Conservation (phyloP, 805 yeast genomes). For the Candida boleticola region DNA sequence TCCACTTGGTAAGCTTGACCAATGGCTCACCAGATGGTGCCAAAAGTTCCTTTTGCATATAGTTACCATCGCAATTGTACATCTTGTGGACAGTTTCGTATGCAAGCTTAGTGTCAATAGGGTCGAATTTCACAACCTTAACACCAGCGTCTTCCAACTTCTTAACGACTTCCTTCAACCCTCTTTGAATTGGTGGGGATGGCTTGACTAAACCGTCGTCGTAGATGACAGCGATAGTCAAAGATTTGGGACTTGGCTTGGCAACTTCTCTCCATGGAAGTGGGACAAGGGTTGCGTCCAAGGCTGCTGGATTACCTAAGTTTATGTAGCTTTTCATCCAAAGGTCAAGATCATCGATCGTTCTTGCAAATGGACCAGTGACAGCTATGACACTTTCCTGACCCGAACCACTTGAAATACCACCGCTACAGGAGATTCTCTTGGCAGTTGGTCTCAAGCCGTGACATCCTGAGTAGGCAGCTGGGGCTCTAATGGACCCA, state of each 20-base stretch:
- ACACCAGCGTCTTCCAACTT: conserved; percentile 60
- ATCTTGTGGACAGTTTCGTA: conserved; percentile 55
- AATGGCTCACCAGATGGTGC: conserved; percentile 69
- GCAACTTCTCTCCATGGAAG: conserved; percentile 52
- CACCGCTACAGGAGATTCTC: conserved; percentile 37
- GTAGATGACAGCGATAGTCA: conserved; percentile 61
- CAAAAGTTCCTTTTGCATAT: conserved; percentile 50
- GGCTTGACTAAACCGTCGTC: conserved; percentile 68
- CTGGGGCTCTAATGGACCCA: conserved; percentile 44
- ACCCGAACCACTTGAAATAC: conserved; percentile 57
- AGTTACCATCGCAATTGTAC: conserved; percentile 70
- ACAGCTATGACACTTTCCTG: conserved; percentile 66
- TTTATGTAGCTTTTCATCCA: conserved; percentile 64
- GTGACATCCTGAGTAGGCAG: conserved; percentile 39
- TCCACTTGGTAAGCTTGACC: conserved; percentile 60
- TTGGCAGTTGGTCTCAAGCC: conserved; percentile 44
- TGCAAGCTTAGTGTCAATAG: conserved; percentile 57
- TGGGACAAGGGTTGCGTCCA: conserved; percentile 47
- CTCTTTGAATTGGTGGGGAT: conserved; percentile 63
- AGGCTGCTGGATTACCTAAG: conserved; percentile 63
- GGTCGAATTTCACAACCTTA: conserved; percentile 53
- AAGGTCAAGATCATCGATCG: conserved; percentile 63
- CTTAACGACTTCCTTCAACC: conserved; percentile 49
- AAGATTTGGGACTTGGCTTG: conserved; percentile 34
- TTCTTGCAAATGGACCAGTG: conserved; percentile 65